phyloP scores from a whole-genome alignment of 73 alveolate genomes.

The Stentor coeruleus region DNA sequence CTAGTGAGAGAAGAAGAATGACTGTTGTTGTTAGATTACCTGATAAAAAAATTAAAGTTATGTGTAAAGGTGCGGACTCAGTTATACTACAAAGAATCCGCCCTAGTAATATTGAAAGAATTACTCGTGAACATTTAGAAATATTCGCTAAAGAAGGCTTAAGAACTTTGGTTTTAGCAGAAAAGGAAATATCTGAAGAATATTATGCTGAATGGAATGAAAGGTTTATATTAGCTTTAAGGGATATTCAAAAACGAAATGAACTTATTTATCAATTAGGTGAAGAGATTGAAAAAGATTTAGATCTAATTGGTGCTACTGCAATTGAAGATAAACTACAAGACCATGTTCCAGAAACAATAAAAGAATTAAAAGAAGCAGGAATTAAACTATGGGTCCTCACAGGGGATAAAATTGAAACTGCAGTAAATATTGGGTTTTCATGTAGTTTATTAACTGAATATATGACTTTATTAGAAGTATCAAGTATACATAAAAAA shows the following conservation, averaged over 20 bases:
- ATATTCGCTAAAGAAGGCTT: constrained; percentile 83
- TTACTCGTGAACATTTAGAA: too few species aligned
- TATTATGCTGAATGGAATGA: constrained; percentile 57
- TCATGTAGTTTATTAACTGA: constrained; percentile 37
- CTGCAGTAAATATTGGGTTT: constrained; percentile 75
- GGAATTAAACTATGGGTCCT: constrained; percentile 91
- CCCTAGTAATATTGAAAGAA: too few species aligned
- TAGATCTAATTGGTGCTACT: constrained; percentile 79
- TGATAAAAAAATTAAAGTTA: too few species aligned
- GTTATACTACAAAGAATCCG: too few species aligned
- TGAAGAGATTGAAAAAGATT: constrained; percentile 72
- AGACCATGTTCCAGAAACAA: constrained; percentile 88
- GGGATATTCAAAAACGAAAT: constrained; percentile 28
- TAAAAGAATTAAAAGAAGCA: constrained; percentile 66
- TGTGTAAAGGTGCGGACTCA: too few species aligned
- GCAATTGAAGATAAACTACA: constrained; percentile 91
- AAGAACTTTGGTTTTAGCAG: constrained; percentile 85
- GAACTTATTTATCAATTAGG: constrained; percentile 42
- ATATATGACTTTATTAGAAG: constrained; percentile 30
- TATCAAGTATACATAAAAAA: constrained; percentile 16
- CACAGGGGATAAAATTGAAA: constrained; percentile 91
- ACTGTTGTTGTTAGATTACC: constrained; percentile 75
- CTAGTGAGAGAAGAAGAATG: constrained; percentile 58
- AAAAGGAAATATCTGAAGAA: constrained; percentile 43
- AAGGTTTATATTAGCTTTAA: constrained; percentile 41